Conservation (phyloP, 2,329 filamentous ascomycete species). For the Verticillium nubilum region DNA sequence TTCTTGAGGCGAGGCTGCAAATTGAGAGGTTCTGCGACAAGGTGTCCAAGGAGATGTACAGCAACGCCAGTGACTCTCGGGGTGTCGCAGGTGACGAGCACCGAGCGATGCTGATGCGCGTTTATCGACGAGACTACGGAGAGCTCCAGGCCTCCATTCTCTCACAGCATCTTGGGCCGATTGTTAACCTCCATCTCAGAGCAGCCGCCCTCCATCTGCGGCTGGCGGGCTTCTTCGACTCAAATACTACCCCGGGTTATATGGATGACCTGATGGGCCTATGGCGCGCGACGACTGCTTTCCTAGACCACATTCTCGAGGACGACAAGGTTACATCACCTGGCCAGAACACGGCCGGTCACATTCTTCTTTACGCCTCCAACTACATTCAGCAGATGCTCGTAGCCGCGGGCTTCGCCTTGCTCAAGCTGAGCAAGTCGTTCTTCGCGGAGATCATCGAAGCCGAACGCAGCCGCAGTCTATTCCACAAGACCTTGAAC, state of each 20-base stretch:
- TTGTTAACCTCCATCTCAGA: constrained; percentile 62
- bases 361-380: constrained; percentile 59
- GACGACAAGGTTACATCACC: constrained; percentile 43
- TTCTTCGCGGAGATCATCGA: constrained; percentile 71
- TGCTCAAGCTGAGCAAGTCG: constrained; percentile 74
- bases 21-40: constrained; percentile 74
- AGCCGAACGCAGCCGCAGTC: constrained; percentile 57
- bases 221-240: constrained; percentile 76
- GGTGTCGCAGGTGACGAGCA: constrained; percentile 64
- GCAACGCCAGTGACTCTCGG: constrained; percentile 67
- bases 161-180: constrained; percentile 51
- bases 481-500: constrained; percentile 67
- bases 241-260: constrained; percentile 65
- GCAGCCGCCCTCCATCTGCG: constrained; percentile 72
- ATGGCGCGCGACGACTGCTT: constrained; percentile 65
- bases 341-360: constrained; percentile 39
- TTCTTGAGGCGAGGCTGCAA: constrained; percentile 62
- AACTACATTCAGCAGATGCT: constrained; percentile 84
- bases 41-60: constrained; percentile 74
- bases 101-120: constrained; percentile 59
- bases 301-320: constrained; percentile 60
- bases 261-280: constrained; percentile 70
- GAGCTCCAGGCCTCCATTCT: constrained; percentile 58
- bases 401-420: constrained; percentile 70
- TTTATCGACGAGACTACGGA: constrained; percentile 59